These are phyloP conservation scores for Musa balbisiana DNA, from an alignment of 202 grass and related monocot species.

Conservation along the genomic window DNA sequence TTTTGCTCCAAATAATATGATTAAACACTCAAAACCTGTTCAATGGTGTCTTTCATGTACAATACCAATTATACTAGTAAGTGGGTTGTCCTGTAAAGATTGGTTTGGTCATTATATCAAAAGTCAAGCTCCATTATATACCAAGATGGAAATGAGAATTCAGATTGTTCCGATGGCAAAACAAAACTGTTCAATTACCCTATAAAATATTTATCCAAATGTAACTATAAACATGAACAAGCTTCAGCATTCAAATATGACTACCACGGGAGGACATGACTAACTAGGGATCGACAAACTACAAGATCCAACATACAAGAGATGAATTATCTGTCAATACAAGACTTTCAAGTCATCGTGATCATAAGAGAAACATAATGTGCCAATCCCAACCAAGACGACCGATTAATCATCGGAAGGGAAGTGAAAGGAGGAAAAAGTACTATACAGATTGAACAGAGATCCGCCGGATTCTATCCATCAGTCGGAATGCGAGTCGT, in stretches of 20 bases:
- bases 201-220: background rate
- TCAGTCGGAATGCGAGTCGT: conserved; percentile 44
- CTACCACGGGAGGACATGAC: background rate
- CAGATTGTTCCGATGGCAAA: background rate
- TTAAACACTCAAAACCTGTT: too few relatives aligned
- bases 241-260: background rate
- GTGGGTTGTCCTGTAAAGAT: too few relatives aligned
- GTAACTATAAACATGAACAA: background rate
- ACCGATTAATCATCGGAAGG: background rate
- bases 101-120: too few relatives aligned
- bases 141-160: too few relatives aligned
- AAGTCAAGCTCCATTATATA: too few relatives aligned
- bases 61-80: too few relatives aligned
- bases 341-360: background rate
- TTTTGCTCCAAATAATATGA: too few relatives aligned
- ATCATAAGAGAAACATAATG: background rate
- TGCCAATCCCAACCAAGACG: background rate
- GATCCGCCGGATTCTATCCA: background rate
- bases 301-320: background rate
- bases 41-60: too few relatives aligned
- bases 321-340: background rate
- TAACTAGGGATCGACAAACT: background rate
- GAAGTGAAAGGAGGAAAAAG: background rate
- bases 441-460: background rate
- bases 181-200: background rate